Base-by-base conservation (phyloP, 768 basidiomycete genomes). In the Naganishia antarctica region DNA sequence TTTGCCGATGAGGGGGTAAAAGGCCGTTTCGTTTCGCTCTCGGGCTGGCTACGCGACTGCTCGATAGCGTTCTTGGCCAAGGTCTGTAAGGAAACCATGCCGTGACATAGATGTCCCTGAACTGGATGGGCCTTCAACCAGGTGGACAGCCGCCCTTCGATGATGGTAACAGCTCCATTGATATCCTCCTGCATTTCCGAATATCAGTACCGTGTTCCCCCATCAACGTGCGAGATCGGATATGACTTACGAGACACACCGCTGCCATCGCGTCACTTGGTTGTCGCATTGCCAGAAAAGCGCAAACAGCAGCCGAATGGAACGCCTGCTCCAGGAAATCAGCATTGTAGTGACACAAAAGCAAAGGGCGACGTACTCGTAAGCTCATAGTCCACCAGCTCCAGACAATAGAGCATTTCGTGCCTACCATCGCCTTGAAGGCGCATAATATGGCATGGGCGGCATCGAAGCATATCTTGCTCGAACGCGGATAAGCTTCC, bases 381-480 rank as follows among this genome's bases (percentile, higher is more conserved):
- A 70, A 72, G 4, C 71, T 67, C 69, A 75, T 71, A 0, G 76
- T 75, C 76, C 76, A 77, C 71, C 74, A 75, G 26, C 69, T 67
- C 74, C 74, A 77, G 21, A 70, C 69, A 15, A 75, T 68, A n/a
- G 71, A 71, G 31, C 69, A 66, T 29, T 71, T 72, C 13, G 70
- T 69, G 18, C 59, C 57, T 1, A 65, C 64, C 62, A 71, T 74
- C 1, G 71, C 67, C 16, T 73, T 76, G 79, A 93, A 94, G 6
- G 73, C 74, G 37, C 73, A 68, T 3, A 84, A 74, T 59, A 86
- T 85, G 61, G 88, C 81, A 47, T 82, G 82, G 15, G 79, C 74
- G 1, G 83, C 79, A 63, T 86, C 78, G 78, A 91, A 91, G 76
- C 92, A 96, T 1, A 75, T 74, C 1, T 87, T 88, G 0, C 84